Evolutionary conservation across 345 rosid species (phyloP), one percentile per base, ranked within the genome.

Genomic region (Kandelia obovata): DNA sequence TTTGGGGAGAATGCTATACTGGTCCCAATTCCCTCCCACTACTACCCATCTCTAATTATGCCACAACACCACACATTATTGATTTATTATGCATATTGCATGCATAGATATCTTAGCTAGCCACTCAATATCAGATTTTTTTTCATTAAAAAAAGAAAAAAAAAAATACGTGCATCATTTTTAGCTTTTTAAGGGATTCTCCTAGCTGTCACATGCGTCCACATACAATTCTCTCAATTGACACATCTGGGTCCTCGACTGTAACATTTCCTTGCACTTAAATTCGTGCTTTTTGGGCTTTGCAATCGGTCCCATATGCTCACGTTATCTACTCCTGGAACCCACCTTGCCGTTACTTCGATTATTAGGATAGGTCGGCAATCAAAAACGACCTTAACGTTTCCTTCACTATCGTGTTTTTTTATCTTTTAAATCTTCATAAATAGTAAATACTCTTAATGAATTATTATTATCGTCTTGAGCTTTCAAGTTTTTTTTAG

Each of bases 231-330:
- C 43, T 51, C 63, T 58, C n/a, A 0, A 4, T 5, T 26, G 11
- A 7, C 46, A 13, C 25, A 13, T 15, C 21, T 30, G 47, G 57
- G 57, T 39, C 69, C 53, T 59, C 34, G 11, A 64, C 37, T 66
- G 20, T 52, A 17, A 30, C 49, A 60, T 9, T 69, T 61, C 30
- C 6, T 8, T 27, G 43, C 61, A 23, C 62, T 23, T 67, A 58
- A 25, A 58, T 35, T 67, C 71, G 71, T 56, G 63, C 63, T 26
- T 67, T 67, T 57, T 57, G 63, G 63, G 71, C 71, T n/a, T 67
- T 58, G 34, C 64, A 43, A 68, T 25, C 31, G 63, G 64, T 23
- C 52, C 34, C 27, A 30, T 34, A 32, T 23, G 8, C 35, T 61
- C 30, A 16, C 34, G 51, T 34, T 53, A 30, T 65, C 43, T 63